These are phyloP conservation scores for Micractinium sp. DNA, from an alignment of 139 green algal species.

Conservation along the genomic window DNA sequence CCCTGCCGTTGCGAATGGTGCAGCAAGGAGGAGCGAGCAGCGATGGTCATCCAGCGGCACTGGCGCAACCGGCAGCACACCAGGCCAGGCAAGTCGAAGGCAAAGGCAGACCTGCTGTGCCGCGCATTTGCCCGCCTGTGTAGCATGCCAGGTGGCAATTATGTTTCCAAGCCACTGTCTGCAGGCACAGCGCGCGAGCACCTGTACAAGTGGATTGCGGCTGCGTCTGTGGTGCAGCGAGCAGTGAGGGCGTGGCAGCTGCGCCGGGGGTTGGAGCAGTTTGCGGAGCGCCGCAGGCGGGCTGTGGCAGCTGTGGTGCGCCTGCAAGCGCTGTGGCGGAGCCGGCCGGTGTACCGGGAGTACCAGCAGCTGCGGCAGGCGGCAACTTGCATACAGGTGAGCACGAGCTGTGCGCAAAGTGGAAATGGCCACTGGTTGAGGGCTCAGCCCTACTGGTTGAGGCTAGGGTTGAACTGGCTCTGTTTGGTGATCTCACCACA, in stretches of 20 bases:
- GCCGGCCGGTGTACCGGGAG: background rate
- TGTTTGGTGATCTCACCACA: background rate
- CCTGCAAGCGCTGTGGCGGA: constrained; percentile 61
- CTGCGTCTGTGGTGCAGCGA: constrained; percentile 58
- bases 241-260: constrained; percentile 47
- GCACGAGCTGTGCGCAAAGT: no score
- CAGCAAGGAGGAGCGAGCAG: constrained; percentile 74
- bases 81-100: constrained; percentile 15
- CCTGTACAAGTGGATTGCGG: constrained; percentile 60
- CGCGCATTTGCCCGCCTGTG: background rate
- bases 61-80: constrained; percentile 48
- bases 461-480: no score
- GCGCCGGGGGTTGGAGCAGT: constrained; percentile 18
- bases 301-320: constrained; percentile 11
- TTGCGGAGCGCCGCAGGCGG: background rate
- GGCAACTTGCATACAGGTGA: constrained; percentile 33
- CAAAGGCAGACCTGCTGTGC: background rate
- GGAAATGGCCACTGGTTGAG: no score
- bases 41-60: constrained; percentile 67
- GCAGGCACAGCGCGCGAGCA: constrained; percentile 50
- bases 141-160: background rate
- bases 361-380: constrained; percentile 29
- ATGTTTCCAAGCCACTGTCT: background rate
- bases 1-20: background rate
- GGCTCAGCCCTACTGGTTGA: no score